Base-by-base conservation (phyloP, 225 moss, liverwort and hornwort species). In the Polytrichum formosum region DNA sequence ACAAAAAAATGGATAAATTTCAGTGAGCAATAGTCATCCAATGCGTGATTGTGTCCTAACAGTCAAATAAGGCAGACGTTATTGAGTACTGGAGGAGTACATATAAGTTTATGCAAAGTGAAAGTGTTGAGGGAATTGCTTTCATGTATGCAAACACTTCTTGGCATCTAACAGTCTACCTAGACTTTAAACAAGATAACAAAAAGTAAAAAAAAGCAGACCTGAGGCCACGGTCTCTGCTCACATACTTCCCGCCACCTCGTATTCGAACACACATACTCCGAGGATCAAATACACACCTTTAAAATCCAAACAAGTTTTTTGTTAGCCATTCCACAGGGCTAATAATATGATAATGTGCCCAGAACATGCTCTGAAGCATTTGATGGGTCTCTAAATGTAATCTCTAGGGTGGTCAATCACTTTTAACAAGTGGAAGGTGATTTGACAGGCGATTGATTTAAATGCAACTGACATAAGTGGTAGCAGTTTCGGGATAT, bases 281-380 rank as follows among this genome's bases (percentile, higher is more conserved):
- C 76, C 91, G 85, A 77, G 94, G 94, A 79, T 94, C 94, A 81
- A 94, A 94, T 54, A 88, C 90, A 68, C 82, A 87, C 72, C 94
- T 94, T 78, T 70, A 82, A 72, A 19, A 65, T 54, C 61, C 68
- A 71, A 70, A 26, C 5, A 58, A 20, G 9, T n/a, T 21, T 58
- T 23, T 58, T 58, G 23, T 23, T 58, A 58, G 23, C 58, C 46
- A 46, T 46, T 46, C 46, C 16, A 10, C 46, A 46, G 46, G 46
- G 13, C 46, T 16, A 16, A 13, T 46, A 16, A 46, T 46, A 46
- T 46, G 46, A 46, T 46, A 13, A 46, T 13, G 46, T 46, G 46
- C 16, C 46, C 46, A 46, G 13, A 46, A 46, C 46, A 16, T 46
- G 46, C 46, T 46, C 46, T 46, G 13, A 46, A 46, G 16, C 46